phyloP scores from a whole-genome alignment of 495 filamentous ascomycete species.

The Umbilicaria muhlenbergii region DNA sequence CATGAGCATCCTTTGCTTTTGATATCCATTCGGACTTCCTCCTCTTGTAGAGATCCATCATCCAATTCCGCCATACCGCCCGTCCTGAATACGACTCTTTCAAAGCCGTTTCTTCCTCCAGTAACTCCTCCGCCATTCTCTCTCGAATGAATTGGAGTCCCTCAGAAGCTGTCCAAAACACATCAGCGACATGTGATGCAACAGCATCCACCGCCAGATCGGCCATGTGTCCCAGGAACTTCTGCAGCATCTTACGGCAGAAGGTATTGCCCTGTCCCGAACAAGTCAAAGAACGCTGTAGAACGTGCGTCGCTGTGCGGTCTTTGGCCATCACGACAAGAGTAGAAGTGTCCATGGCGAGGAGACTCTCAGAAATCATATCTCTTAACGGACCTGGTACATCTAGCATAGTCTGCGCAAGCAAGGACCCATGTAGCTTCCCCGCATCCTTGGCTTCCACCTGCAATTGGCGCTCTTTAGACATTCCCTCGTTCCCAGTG shows the following conservation, averaged over 20 bases:
- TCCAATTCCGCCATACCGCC: conserved; percentile 84
- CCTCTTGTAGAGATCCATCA: conserved; percentile 69
- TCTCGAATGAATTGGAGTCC: conserved; percentile 53
- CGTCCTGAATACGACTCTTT: conserved; percentile 62
- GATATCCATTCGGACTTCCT: conserved; percentile 52
- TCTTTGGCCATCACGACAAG: conserved; percentile 39
- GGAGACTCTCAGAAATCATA: conserved; percentile 39
- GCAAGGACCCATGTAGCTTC: conserved; percentile 46
- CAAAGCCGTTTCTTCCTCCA: conserved; percentile 44
- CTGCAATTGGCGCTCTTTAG: conserved; percentile 22
- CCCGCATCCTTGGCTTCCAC: conserved; percentile 21
- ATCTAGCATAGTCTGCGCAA: conserved; percentile 49
- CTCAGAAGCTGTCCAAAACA: conserved; percentile 52
- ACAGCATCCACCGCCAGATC: conserved; percentile 52
- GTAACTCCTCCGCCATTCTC: conserved; percentile 47
- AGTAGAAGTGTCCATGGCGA: conserved; percentile 24
- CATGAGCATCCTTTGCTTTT: conserved; percentile 38
- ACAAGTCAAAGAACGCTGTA: conserved; percentile 51
- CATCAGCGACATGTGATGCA: conserved; percentile 67
- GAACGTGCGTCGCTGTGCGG: conserved; percentile 47
- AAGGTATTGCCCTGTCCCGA: conserved; percentile 36
- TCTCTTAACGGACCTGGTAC: conserved; percentile 39
- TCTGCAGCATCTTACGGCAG: conserved; percentile 45
- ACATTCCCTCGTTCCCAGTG: conserved; percentile 12
- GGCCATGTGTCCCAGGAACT: conserved; percentile 40